Evolutionary conservation across 768 basidiomycete species (phyloP), one percentile per base, ranked within the genome.

Genomic region (Leccinum truebloodii): DNA sequence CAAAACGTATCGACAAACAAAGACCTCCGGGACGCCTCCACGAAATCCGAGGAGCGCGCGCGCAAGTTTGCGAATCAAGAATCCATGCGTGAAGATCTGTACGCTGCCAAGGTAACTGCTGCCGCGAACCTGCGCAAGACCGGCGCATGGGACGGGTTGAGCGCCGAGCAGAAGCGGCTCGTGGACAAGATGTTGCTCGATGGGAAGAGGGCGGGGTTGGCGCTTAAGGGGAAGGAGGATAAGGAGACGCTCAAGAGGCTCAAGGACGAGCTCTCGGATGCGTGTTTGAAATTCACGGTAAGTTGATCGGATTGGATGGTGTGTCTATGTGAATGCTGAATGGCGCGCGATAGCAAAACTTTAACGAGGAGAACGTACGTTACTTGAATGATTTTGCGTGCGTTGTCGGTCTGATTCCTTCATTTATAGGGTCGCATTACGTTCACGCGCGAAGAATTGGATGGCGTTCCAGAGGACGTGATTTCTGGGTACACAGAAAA

Each of bases 41-140:
- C 85, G 60, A 82, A 80, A 32, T 88, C 88, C 1, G 88, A 93
- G 68, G 80, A 82, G 30, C 76, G 83, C 35, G 76, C 86, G 14
- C 84, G 86, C 55, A 85, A 91, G 61, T 93, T 84, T 67, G 77
- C 76, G 35, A 88, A 92, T 54, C 90, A 92, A 69, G 78, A 83
- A 1, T 86, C 85, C 5, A 92, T 93, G 89, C 84, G 92, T 9
- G 70, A 89, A 44, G 93, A 95, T 69, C 82, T 95, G 41, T 94
- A 83, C 78, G 75, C 82, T 39, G 87, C 89, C 30, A 88, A 90
- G 73, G 74, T 81, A 2, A 80, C 81, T 4, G 91, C 90, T 0
- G 80, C 89, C 69, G 81, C 84, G 74, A 88, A 90, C 67, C 75
- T 90, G 65, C 83, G 83, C 67, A 77, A 77, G 56, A 82, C 86